Percentiles rank a stretch among this genome's conserved stretches.
phyloP scores from a whole-genome alignment of 139 green algal species.

The Coccomyxa sp. region DNA sequence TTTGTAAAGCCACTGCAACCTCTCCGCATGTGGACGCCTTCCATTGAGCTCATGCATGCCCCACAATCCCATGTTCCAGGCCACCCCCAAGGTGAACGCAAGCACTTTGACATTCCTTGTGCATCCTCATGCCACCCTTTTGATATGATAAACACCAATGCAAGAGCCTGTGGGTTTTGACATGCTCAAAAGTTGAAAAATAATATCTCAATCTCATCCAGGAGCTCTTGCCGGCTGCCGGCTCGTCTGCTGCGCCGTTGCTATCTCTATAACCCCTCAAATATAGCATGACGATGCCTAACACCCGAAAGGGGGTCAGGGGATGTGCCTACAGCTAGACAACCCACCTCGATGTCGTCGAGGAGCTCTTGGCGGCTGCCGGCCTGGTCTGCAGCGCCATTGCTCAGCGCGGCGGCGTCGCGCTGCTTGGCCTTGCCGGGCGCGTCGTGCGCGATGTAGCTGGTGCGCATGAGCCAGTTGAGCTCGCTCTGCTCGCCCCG shows the following conservation, averaged over 20 bases:
- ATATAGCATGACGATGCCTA: background rate
- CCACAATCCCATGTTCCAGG: too few species aligned
- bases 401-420: too few species aligned
- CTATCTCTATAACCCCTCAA: background rate
- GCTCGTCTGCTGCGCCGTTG: background rate
- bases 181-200: too few species aligned
- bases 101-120: too few species aligned
- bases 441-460: conserved; percentile 51
- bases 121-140: too few species aligned
- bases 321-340: conserved; percentile 12
- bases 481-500: conserved; percentile 22
- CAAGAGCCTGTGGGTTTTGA: too few species aligned
- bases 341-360: conserved; percentile 4
- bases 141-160: too few species aligned
- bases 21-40: too few species aligned
- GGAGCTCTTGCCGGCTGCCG: background rate
- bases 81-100: too few species aligned
- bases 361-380: background rate
- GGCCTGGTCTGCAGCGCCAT: background rate
- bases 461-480: conserved; percentile 66
- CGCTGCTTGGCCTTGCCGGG: conserved; percentile 9
- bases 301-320: background rate
- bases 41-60: too few species aligned
- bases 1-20: background rate
- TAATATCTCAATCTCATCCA: conserved; percentile 3